These are phyloP conservation scores for Neoboletus magnificus DNA, from an alignment of 768 basidiomycete genomes.

Conservation along the genomic window DNA sequence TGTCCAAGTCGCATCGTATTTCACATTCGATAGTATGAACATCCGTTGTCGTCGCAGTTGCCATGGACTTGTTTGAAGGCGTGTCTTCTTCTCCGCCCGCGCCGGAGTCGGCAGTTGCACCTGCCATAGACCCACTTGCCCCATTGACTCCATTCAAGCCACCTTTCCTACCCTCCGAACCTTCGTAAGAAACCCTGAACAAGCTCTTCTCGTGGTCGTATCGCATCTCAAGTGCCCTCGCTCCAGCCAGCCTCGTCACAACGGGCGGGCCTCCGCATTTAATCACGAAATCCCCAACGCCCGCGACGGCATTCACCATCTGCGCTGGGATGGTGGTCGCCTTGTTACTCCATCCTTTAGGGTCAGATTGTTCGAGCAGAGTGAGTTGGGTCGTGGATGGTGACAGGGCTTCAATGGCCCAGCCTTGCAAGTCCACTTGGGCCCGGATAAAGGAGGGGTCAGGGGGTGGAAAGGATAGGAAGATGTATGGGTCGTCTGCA, in stretches of 20 bases:
- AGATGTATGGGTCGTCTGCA: conserved; percentile 83
- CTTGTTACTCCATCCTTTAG: conserved; percentile 96
- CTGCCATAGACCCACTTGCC: conserved; percentile 1
- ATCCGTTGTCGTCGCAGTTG: conserved; percentile 15
- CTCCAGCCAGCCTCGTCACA: conserved; percentile 79
- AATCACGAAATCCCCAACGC: conserved; percentile 94
- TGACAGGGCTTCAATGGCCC: conserved; percentile 94
- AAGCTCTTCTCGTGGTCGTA: conserved; percentile 86
- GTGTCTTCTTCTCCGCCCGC: conserved; percentile 19
- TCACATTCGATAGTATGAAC: conserved; percentile 78
- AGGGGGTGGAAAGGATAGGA: conserved; percentile 63
- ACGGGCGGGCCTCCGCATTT: conserved; percentile 93
- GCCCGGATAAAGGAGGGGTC: conserved; percentile 85
- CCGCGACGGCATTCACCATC: conserved; percentile 86
- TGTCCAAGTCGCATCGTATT: conserved; percentile 87
- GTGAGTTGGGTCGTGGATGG: conserved; percentile 94
- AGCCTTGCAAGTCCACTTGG: conserved; percentile 97
- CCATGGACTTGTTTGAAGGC: background rate
- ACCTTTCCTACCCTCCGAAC: conserved; percentile 47
- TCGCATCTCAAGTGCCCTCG: conserved; percentile 64
- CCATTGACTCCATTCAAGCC: conserved; percentile 24
- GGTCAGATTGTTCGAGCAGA: conserved; percentile 93
- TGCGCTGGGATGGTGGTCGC: conserved; percentile 83
- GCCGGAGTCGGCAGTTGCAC: background rate
- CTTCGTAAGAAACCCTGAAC: conserved; percentile 84